Base-by-base conservation (phyloP, 768 basidiomycete species). In the Botryobasidium botryosum region DNA sequence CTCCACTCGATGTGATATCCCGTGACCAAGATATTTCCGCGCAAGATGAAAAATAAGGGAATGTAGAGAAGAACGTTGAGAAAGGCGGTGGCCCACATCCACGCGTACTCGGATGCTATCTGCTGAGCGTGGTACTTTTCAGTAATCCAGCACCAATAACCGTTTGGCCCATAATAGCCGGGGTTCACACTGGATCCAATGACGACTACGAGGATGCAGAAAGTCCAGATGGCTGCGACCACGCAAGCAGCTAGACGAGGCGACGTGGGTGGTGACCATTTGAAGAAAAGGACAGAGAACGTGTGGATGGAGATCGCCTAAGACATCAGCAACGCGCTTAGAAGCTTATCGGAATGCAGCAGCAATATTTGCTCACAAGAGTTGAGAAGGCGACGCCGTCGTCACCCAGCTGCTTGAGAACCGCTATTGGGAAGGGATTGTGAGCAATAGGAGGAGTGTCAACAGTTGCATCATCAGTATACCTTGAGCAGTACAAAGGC, bases 71-170 rank as follows among this genome's bases (percentile, higher is more conserved):
- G 41, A 31, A 67, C 38, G 57, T 68, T 67, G 8, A 62, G 39
- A 25, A 66, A 52, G 2, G 63, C 67, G 0, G 70, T 57, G 5
- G 66, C 43, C 71, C 72, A 74, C 33, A 71, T 56, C 68, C 69
- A 72, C n/a, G 68, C 44, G 46, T 71, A 73, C 46, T 71, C 71
- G 3, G 70, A 61, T 6, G 62, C 62, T 10, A 71, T 65, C 38
- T 60, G 61, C 47, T 70, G 64, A 4, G 54, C 53, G 12, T 46
- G 47, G 49, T 59, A 68, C 0, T 56, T 46, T 3, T 52, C 31
- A 3, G 50, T 46, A 33, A 73, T 71, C 71, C 72, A 73, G 50
- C 72, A 72, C 72, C 70, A 40, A 18, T 33, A 33, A 18, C 12
- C 18, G 18, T 18, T 33, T 33, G 32, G 32, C 12, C 32, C 32